Conservation (phyloP, 2,329 filamentous ascomycete genomes). For the Thelonectria blattea region DNA sequence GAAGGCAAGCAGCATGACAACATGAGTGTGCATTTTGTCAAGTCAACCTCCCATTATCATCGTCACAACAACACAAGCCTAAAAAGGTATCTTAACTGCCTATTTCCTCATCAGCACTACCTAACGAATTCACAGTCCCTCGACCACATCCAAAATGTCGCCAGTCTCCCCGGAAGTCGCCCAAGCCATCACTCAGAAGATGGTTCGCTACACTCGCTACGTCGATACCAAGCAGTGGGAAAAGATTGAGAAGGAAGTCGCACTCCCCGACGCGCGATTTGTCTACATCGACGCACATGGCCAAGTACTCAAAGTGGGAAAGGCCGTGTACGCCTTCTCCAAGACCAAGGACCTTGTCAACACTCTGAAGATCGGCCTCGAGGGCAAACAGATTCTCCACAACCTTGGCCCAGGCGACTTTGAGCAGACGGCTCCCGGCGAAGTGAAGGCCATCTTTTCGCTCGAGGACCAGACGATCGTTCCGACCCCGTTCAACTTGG, state of each 20-base stretch:
- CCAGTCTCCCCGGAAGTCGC: not conserved
- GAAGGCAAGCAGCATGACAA: too few species aligned
- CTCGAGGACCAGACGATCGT: not conserved
- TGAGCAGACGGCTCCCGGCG: not conserved
- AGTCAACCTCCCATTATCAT: too few species aligned
- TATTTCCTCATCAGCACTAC: not conserved
- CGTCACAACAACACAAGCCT: too few species aligned
- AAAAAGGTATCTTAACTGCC: too few species aligned
- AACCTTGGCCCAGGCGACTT: not conserved
- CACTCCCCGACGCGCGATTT: not conserved
- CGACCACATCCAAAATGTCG: not conserved
- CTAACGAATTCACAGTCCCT: not conserved
- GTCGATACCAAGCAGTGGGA: not conserved
- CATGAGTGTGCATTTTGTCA: too few species aligned
- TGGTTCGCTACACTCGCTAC: not conserved
- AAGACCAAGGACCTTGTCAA: not conserved
- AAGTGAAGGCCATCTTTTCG: not conserved
- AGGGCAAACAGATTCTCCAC: not conserved
- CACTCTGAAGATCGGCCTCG: not conserved
- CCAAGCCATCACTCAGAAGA: not conserved
- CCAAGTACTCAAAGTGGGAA: not conserved
- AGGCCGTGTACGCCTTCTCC: not conserved
- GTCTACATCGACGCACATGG: not conserved
- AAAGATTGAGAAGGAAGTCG: not conserved
- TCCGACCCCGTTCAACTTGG: not conserved